phyloP scores from a whole-genome alignment of 108 stramenopile genomes.

The Stephanodiscus minutulus region DNA sequence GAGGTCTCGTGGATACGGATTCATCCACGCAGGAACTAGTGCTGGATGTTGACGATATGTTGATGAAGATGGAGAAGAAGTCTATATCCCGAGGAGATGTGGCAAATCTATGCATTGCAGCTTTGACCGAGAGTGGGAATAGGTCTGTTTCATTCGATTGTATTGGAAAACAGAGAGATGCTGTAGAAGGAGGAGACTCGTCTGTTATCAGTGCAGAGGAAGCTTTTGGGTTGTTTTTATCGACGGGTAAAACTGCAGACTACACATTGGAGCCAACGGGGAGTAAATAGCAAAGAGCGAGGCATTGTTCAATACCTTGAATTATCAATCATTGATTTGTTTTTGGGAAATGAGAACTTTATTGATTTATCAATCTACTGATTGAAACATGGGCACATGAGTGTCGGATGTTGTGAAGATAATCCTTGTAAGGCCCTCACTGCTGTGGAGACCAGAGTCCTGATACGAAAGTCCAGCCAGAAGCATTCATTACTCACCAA shows the following conservation, averaged over 20 bases:
- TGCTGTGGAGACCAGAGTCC: too few relatives aligned
- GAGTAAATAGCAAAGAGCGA: not conserved
- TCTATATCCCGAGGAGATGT: constrained; percentile 81
- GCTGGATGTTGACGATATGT: constrained; percentile 80
- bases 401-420: too few relatives aligned
- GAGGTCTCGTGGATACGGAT: constrained; percentile 76
- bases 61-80: constrained; percentile 55
- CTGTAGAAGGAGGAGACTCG: constrained; percentile 4
- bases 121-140: constrained; percentile 51
- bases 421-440: too few relatives aligned
- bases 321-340: too few relatives aligned
- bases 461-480: too few relatives aligned
- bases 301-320: too few relatives aligned
- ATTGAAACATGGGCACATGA: too few relatives aligned
- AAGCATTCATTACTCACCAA: too few relatives aligned
- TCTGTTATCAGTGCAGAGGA: constrained; percentile 46
- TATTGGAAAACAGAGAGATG: constrained; percentile 38
- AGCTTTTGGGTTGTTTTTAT: constrained; percentile 51
- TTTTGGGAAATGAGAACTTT: too few relatives aligned
- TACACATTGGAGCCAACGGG: constrained; percentile 41
- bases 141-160: constrained; percentile 66
- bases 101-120: constrained; percentile 78
- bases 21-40: constrained; percentile 57
- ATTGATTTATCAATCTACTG: too few relatives aligned
- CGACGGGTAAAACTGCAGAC: constrained; percentile 49